These are phyloP conservation scores for Hypomontagnella submonticulosa DNA, from an alignment of 495 filamentous ascomycete genomes.

Conservation along the genomic window DNA sequence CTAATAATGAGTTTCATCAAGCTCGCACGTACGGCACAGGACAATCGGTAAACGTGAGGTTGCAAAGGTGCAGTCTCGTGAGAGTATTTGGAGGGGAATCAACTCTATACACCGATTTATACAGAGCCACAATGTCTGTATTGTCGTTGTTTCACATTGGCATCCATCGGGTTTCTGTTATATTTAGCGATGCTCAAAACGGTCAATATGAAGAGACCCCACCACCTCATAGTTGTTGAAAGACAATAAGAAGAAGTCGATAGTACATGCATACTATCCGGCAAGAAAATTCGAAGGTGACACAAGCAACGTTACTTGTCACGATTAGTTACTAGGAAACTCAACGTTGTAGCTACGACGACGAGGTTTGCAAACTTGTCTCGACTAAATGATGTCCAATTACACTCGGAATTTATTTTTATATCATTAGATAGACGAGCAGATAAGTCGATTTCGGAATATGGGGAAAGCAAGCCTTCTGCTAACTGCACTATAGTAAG, in stretches of 20 bases:
- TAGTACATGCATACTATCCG: too few relatives aligned
- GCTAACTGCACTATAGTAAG: too few relatives aligned
- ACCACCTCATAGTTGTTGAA: background rate
- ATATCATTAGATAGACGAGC: too few relatives aligned
- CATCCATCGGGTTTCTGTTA: background rate
- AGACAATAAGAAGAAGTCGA: background rate
- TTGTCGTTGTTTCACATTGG: conserved; percentile 8
- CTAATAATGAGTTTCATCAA: conserved; percentile 27
- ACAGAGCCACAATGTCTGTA: background rate
- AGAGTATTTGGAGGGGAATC: background rate
- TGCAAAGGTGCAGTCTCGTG: background rate
- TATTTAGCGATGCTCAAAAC: conserved; percentile 1
- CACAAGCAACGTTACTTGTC: too few relatives aligned
- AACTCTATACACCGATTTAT: background rate
- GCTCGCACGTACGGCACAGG: background rate
- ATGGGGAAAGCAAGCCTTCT: too few relatives aligned
- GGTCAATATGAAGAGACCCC: background rate
- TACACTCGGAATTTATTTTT: too few relatives aligned
- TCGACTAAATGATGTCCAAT: too few relatives aligned
- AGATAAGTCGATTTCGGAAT: too few relatives aligned
- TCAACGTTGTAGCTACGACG: too few relatives aligned
- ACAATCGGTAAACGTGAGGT: background rate
- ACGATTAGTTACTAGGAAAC: too few relatives aligned
- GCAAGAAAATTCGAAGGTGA: too few relatives aligned
- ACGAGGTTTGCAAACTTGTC: too few relatives aligned